Evolutionary conservation across 2,329 filamentous ascomycete species (phyloP).

Genomic region (Dryadomyces sulphureus): DNA sequence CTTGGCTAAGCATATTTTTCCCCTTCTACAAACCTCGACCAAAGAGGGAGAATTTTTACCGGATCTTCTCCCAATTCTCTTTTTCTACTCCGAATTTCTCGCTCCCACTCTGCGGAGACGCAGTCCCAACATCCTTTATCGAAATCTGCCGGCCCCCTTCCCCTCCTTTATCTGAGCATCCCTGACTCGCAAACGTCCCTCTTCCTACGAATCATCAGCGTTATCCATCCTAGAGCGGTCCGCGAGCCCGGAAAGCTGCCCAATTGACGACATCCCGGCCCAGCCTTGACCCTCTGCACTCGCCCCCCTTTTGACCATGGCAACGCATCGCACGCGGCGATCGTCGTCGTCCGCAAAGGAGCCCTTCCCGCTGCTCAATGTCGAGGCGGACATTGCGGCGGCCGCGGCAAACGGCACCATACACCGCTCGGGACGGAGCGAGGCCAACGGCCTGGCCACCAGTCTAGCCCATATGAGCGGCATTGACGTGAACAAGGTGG

Average conservation of each 20-base stretch:
- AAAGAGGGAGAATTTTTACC: too few relatives aligned
- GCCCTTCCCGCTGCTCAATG: slow-evolving; percentile 39
- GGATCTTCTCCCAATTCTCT: too few relatives aligned
- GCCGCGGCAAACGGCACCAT: slow-evolving; percentile 13
- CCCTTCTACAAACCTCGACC: too few relatives aligned
- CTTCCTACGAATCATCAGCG: not conserved
- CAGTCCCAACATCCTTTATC: too few relatives aligned
- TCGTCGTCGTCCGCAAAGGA: slow-evolving; percentile 23
- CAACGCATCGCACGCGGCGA: not conserved
- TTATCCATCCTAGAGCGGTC: not conserved
- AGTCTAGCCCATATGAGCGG: slow-evolving; percentile 29
- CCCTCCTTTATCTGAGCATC: not conserved
- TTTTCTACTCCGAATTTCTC: too few relatives aligned
- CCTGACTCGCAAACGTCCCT: not conserved
- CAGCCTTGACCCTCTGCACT: not conserved
- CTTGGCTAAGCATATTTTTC: too few relatives aligned
- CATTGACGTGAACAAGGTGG: slow-evolving; percentile 9
- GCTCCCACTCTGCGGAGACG: too few relatives aligned
- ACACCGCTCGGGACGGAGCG: slow-evolving; percentile 40
- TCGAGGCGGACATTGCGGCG: slow-evolving; percentile 16
- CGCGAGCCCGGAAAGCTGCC: not conserved
- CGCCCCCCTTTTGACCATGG: not conserved
- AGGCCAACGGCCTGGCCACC: slow-evolving; percentile 36
- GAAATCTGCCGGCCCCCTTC: not conserved
- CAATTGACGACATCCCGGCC: not conserved